These are phyloP conservation scores for Talaromyces funiculosus DNA, from an alignment of 2,329 filamentous ascomycete species.

Conservation along the genomic window DNA sequence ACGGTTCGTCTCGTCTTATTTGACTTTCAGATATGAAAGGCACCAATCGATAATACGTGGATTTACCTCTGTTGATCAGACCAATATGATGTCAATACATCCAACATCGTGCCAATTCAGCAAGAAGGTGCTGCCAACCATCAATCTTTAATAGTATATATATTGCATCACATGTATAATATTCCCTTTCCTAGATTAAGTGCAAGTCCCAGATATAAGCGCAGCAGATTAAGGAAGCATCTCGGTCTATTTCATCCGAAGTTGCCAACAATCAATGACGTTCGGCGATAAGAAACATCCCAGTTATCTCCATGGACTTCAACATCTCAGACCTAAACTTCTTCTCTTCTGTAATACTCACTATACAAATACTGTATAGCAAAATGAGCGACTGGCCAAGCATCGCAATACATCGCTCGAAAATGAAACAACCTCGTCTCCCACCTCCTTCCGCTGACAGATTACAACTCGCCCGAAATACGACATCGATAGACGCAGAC, in stretches of 20 bases:
- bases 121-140: not conserved
- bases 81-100: not conserved
- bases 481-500: constrained; percentile 8
- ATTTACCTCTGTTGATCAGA: not conserved
- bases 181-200: not conserved
- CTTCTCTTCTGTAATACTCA: too few species aligned
- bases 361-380: too few species aligned
- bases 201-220: not conserved
- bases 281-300: not conserved
- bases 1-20: not conserved
- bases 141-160: not conserved
- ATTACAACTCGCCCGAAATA: not conserved
- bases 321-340: not conserved
- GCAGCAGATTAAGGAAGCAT: not conserved
- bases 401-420: not conserved
- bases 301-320: not conserved
- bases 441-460: constrained; percentile 1
- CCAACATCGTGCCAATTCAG: not conserved
- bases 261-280: not conserved
- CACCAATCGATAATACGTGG: too few species aligned
- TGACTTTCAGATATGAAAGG: not conserved
- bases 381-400: not conserved
- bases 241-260: not conserved
- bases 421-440: not conserved
- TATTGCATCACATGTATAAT: not conserved